Percentiles rank a stretch among this genome's conserved stretches.
phyloP scores from a whole-genome alignment of 139 green algal genomes.

The Pedinophyceae sp. region DNA sequence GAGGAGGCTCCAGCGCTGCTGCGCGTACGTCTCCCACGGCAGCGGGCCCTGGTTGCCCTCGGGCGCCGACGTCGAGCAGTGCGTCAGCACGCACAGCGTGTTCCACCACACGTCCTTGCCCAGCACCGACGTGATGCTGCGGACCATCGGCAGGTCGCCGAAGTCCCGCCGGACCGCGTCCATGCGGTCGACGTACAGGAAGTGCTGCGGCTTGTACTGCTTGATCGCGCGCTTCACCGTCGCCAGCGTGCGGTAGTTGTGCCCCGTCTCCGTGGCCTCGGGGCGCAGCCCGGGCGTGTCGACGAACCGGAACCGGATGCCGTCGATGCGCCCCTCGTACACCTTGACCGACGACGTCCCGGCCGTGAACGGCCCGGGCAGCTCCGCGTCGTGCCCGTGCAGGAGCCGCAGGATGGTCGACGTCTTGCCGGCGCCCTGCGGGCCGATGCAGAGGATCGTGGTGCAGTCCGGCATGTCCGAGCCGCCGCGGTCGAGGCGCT shows the following conservation, averaged over 20 bases:
- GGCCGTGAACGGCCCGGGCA: too few relatives aligned
- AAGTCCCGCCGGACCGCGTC: background rate
- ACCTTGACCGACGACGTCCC: too few relatives aligned
- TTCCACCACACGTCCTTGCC: background rate
- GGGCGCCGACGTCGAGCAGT: background rate
- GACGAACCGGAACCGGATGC: background rate
- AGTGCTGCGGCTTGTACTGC: background rate
- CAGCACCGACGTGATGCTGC: background rate
- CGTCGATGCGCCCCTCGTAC: too few relatives aligned
- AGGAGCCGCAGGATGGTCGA: too few relatives aligned
- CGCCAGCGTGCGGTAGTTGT: background rate
- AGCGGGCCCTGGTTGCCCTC: background rate
- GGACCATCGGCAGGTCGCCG: background rate
- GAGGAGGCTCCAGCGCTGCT: background rate
- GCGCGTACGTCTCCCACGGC: background rate
- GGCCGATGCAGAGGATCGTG: too few relatives aligned
- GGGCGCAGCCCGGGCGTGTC: background rate
- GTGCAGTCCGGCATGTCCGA: too few relatives aligned
- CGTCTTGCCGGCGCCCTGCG: too few relatives aligned
- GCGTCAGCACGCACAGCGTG: background rate
- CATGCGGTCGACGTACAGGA: background rate
- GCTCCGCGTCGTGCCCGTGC: too few relatives aligned
- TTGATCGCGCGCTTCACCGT: background rate
- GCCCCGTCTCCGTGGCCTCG: background rate
- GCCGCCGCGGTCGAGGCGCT: too few relatives aligned